A percentile compares a stretch with the other conserved stretches of the same genome.
Conservation (phyloP, 768 basidiomycete genomes). For the Gelatoporia subvermispora region DNA sequence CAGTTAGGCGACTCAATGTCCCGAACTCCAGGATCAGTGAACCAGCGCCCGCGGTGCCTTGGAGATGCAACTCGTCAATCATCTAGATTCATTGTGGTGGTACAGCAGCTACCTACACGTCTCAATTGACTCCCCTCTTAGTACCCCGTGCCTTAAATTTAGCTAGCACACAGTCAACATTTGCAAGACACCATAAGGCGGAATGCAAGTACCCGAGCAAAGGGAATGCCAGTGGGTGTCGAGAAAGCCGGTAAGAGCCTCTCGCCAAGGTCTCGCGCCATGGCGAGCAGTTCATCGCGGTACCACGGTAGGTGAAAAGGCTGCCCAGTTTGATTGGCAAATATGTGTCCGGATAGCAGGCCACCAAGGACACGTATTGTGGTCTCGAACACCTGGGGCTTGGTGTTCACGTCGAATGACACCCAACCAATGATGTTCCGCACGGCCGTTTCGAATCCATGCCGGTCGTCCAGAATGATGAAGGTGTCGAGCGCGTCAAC, state of each 20-base stretch:
- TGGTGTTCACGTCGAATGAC: constrained; percentile 89
- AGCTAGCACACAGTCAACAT: constrained; percentile 40
- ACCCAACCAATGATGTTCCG: constrained; percentile 77
- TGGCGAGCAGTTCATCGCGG: constrained; percentile 63
- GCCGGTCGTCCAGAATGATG: constrained; percentile 76
- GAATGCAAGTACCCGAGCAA: constrained; percentile 61
- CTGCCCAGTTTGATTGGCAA: constrained; percentile 60
- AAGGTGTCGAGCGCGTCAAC: constrained; percentile 84
- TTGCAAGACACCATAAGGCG: constrained; percentile 4
- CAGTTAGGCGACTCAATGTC: constrained; percentile 86
- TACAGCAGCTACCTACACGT: constrained; percentile 58
- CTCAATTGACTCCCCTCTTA: constrained; percentile 70
- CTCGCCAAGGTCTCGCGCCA: constrained; percentile 85
- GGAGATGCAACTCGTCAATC: background rate
- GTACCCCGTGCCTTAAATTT: constrained; percentile 77
- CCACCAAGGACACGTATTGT: constrained; percentile 94
- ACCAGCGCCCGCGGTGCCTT: constrained; percentile 90
- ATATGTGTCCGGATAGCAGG: constrained; percentile 79
- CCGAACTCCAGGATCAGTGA: constrained; percentile 92
- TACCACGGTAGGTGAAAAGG: constrained; percentile 85
- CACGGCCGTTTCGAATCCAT: constrained; percentile 82
- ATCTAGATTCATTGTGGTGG: background rate
- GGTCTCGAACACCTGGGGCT: constrained; percentile 97
- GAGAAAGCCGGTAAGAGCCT: constrained; percentile 88
- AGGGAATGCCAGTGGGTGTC: constrained; percentile 89